phyloP scores from a whole-genome alignment of 2,329 filamentous ascomycete species.

The Monilinia fructicola region DNA sequence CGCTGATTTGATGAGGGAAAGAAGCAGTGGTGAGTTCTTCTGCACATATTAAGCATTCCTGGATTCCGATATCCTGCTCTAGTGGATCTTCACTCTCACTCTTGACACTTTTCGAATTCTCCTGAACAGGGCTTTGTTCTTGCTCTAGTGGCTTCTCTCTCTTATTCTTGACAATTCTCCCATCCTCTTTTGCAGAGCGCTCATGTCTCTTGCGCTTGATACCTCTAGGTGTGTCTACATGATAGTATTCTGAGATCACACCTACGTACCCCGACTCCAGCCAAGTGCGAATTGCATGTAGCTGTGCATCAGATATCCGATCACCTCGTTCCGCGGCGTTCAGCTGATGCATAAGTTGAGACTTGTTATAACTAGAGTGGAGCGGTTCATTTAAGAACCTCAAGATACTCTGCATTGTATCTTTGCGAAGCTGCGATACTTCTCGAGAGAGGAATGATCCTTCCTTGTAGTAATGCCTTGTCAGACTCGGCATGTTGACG shows the following conservation, averaged over 20 bases:
- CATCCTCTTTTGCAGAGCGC: not conserved
- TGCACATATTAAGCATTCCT: slow-evolving; percentile 3
- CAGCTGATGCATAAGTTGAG: not conserved
- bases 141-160: not conserved
- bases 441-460: not conserved
- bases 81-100: not conserved
- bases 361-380: not conserved
- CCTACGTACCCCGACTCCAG: not conserved
- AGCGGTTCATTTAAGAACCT: not conserved
- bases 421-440: not conserved
- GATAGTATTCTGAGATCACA: too few relatives aligned
- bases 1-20: not conserved
- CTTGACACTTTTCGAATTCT: not conserved
- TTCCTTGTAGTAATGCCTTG: too few relatives aligned
- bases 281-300: not conserved
- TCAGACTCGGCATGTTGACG: not conserved
- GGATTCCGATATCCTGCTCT: not conserved
- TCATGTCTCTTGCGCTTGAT: not conserved
- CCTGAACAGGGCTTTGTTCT: too few relatives aligned
- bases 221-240: not conserved
- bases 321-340: too few relatives aligned
- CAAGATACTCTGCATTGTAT: not conserved
- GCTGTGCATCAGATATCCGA: not conserved
- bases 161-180: not conserved
- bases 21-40: not conserved